Base-by-base conservation (phyloP, 176 grass and related monocot genomes). In the Eremochloa ophiuroides region DNA sequence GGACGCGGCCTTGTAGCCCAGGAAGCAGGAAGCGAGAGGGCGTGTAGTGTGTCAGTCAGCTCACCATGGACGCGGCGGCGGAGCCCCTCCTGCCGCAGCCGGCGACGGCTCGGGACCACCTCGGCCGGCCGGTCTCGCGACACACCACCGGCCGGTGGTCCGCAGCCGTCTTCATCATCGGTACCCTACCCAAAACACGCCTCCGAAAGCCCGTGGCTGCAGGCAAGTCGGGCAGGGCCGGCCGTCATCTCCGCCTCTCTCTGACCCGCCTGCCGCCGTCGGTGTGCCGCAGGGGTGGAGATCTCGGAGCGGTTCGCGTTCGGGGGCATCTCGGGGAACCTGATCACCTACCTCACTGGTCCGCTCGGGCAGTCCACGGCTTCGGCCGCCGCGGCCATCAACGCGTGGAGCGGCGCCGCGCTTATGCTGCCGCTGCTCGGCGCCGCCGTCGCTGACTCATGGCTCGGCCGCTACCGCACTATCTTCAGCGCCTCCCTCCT, bases 271-370 rank as follows among this genome's bases (percentile, higher is more conserved):
- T 28, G 43, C n/a, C 77, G 44, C 30, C 62, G 44, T 73, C 29
- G 80, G 16, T 79, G 17, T 76, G n/a, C 62, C 51, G 37, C 66
- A 92, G 90, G 79, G 38, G 53, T 80, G 80, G 86, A 92, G 83
- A 86, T 92, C 47, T 81, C 90, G 30, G 71, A 91, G 82, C 74
- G 85, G 50, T 90, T 84, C 33, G 84, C 89, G 5, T 89, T 66
- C 61, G 72, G 16, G 22, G 92, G 89, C 43, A 75, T 94, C 59
- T n/a, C 87, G 27, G 68, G 72, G 6, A 91, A 91, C 86, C 80
- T 91, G n/a, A 94, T 91, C 47, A 85, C 53, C 28, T 95, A 88
- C 82, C 75, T 95, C n/a, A 93, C 90, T 4, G 90, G 83, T 20
- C 83, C 80, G 28, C 79, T 96, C 11, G 50, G 79, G 22, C 62